phyloP scores from a whole-genome alignment of 2,329 filamentous ascomycete species.

The Epicoccum nigrum region DNA sequence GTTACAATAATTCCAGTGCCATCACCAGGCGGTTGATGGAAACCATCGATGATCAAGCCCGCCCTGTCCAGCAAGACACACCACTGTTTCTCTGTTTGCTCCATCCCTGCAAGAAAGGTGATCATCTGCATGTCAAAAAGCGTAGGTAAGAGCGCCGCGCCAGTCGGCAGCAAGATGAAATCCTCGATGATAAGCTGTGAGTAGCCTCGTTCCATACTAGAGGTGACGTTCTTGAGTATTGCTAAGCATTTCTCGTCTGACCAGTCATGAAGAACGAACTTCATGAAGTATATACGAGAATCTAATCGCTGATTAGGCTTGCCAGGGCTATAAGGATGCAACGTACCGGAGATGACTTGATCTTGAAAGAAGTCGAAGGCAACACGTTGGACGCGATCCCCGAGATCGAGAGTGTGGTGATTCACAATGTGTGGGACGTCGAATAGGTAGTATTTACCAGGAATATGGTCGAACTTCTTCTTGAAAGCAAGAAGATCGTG shows the following conservation, averaged over 20 bases:
- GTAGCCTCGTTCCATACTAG: conserved; percentile 17
- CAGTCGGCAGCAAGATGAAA: conserved; percentile 8
- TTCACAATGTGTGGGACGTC: neutral
- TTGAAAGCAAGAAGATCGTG: conserved; percentile 16
- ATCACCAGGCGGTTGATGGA: neutral
- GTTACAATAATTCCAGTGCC: neutral
- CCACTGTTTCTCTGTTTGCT: conserved; percentile 12
- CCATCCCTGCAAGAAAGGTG: conserved; percentile 3
- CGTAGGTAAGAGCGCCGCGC: neutral
- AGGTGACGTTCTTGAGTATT: conserved; percentile 13
- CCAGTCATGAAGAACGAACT: conserved; percentile 16
- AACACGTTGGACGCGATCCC: conserved; percentile 9
- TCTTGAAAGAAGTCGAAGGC: conserved; percentile 34
- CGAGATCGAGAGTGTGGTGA: conserved; percentile 3
- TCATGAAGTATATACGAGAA: conserved; percentile 17
- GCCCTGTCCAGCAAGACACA: neutral
- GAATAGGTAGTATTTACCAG: neutral
- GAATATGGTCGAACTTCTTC: neutral
- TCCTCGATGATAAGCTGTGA: conserved; percentile 17
- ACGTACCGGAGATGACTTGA: conserved; percentile 2
- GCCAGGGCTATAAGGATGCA: neutral
- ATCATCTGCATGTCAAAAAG: conserved; percentile 18
- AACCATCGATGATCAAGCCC: neutral
- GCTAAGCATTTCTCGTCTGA: conserved; percentile 6
- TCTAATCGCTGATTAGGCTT: neutral